These are phyloP conservation scores for Candida koratica DNA, from an alignment of 805 yeast genomes.

Conservation along the genomic window DNA sequence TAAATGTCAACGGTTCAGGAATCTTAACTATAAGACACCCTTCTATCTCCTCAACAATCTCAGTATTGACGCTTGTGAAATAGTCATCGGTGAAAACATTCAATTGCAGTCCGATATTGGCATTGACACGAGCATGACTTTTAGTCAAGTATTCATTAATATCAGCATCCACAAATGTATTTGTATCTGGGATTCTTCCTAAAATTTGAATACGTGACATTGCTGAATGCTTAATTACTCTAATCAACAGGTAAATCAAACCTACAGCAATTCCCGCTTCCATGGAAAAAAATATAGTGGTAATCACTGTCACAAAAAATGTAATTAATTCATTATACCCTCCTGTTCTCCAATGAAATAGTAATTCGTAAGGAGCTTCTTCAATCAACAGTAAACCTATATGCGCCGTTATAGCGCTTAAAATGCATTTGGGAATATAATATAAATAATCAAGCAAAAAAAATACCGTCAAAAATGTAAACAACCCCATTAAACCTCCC, in stretches of 20 bases:
- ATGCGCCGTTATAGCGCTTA: slow-evolving; percentile 73
- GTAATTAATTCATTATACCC: slow-evolving; percentile 74
- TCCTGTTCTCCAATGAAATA: slow-evolving; percentile 64
- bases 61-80: slow-evolving; percentile 32
- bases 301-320: slow-evolving; percentile 35
- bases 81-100: slow-evolving; percentile 35
- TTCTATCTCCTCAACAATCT: slow-evolving; percentile 40
- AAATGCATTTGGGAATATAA: slow-evolving; percentile 72
- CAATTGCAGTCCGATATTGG: slow-evolving; percentile 16
- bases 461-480: slow-evolving; percentile 62
- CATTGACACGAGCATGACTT: not conserved
- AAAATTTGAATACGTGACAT: slow-evolving; percentile 42
- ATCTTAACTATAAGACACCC: slow-evolving; percentile 42
- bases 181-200: slow-evolving; percentile 41
- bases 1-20: slow-evolving; percentile 43
- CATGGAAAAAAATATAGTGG: slow-evolving; percentile 54
- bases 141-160: slow-evolving; percentile 14
- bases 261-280: slow-evolving; percentile 93
- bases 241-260: slow-evolving; percentile 68
- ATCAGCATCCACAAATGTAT: slow-evolving; percentile 41
- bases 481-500: slow-evolving; percentile 78
- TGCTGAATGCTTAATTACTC: slow-evolving; percentile 52
- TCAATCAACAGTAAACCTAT: slow-evolving; percentile 65
- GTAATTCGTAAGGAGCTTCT: slow-evolving; percentile 78
- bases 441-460: slow-evolving; percentile 61